phyloP scores from a whole-genome alignment of 163 green algal genomes.

The Chloroidium sp. region DNA sequence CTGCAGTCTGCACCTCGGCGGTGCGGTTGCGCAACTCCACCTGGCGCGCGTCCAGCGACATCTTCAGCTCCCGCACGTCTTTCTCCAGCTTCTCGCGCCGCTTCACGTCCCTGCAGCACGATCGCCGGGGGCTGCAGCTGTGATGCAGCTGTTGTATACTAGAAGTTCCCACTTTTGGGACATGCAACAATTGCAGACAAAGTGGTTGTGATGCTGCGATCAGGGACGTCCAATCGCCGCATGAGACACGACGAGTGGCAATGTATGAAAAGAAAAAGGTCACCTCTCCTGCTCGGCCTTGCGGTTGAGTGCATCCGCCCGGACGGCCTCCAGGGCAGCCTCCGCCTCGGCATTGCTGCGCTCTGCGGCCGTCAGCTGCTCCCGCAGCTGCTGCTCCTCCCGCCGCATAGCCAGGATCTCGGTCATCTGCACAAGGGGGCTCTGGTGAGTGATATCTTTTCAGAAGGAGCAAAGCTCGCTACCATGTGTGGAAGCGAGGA shows the following conservation, averaged over 20 bases:
- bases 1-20: no score
- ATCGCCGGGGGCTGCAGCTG: constrained; percentile 10
- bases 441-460: no score
- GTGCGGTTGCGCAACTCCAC: constrained; percentile 28
- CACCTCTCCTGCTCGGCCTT: background rate
- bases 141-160: background rate
- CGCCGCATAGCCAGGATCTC: constrained; percentile 66
- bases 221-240: no score
- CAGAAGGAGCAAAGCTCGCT: no score
- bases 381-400: constrained; percentile 60
- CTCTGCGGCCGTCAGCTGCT: constrained; percentile 59
- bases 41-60: constrained; percentile 52
- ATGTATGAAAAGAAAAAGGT: no score
- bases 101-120: constrained; percentile 49
- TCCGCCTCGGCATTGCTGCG: constrained; percentile 54
- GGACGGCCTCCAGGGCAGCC: constrained; percentile 41
- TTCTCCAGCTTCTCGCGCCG: constrained; percentile 77
- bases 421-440: constrained; percentile 39
- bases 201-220: no score
- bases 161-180: no score
- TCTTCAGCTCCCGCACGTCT: constrained; percentile 69
- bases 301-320: background rate
- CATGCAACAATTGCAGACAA: no score
- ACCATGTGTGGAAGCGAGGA: no score
- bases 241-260: no score